A percentile compares a stretch with the other conserved stretches of the same genome.
Evolutionary conservation across 2,329 filamentous ascomycete genomes (phyloP).

Genomic region (Epichloe typhina): DNA sequence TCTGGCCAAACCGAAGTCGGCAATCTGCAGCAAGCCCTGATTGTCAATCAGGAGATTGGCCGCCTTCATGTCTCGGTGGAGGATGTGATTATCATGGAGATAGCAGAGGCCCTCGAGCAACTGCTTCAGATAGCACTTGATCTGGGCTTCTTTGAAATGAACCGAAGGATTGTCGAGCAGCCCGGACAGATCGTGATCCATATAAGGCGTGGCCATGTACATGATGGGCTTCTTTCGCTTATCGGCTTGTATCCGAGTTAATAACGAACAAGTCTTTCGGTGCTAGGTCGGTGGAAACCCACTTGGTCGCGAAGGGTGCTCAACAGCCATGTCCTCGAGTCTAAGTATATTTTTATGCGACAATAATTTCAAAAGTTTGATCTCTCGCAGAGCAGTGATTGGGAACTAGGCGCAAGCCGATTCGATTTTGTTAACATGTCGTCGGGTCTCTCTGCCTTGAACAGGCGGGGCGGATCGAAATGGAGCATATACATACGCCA

Average conservation of each 20-base stretch:
- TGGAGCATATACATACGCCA: slow-evolving; percentile 43
- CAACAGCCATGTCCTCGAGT: slow-evolving; percentile 92
- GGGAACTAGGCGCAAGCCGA: slow-evolving; percentile 52
- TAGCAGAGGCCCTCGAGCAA: slow-evolving; percentile 82
- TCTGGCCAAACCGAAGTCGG: slow-evolving; percentile 87
- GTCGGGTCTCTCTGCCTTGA: no score
- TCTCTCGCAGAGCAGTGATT: slow-evolving; percentile 94
- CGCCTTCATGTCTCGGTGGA: slow-evolving; percentile 98
- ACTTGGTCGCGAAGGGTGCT: slow-evolving; percentile 53
- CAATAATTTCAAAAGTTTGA: slow-evolving; percentile 93
- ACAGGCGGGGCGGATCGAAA: no score
- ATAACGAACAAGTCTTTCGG: background rate
- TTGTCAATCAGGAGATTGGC: slow-evolving; percentile 97
- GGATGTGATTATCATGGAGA: slow-evolving; percentile 76
- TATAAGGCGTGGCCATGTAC: slow-evolving; percentile 98
- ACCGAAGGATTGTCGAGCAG: slow-evolving; percentile 91
- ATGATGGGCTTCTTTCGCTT: slow-evolving; percentile 75
- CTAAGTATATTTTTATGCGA: slow-evolving; percentile 78
- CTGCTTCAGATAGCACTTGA: slow-evolving; percentile 96
- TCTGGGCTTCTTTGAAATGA: slow-evolving; percentile 73
- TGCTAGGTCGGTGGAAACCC: slow-evolving; percentile 13
- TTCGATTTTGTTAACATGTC: background rate
- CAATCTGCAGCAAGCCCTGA: slow-evolving; percentile 83
- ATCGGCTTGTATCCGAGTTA: slow-evolving; percentile 37
- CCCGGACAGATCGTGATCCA: slow-evolving; percentile 97